phyloP scores from a whole-genome alignment of 2,329 filamentous ascomycete species.

The Leptodontidium sp. region DNA sequence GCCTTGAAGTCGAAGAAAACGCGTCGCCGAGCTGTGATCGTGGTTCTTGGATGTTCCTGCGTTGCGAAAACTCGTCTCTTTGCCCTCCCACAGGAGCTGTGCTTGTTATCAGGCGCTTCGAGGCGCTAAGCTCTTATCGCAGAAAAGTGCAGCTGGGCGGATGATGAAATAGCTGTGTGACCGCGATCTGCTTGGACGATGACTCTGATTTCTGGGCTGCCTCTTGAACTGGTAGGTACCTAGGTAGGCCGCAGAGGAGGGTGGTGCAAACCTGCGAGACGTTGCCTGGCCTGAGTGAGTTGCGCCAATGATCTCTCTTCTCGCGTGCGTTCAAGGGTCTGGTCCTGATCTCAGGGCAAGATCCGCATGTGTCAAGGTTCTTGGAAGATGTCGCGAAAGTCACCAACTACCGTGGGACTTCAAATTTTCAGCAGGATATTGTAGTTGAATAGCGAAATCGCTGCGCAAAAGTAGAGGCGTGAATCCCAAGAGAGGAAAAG shows the following conservation, averaged over 20 bases:
- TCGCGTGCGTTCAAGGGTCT: conserved; percentile 27
- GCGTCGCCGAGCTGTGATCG: conserved; percentile 25
- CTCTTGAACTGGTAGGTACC: conserved; percentile 1
- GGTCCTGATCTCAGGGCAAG: conserved; percentile 20
- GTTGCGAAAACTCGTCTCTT: conserved; percentile 18
- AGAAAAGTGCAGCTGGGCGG: conserved; percentile 6
- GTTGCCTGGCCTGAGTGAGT: conserved; percentile 28
- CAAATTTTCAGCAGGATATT: neutral
- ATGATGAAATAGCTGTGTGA: conserved; percentile 20
- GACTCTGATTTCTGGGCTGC: conserved; percentile 15
- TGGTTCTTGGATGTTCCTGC: neutral
- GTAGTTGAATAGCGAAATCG: neutral
- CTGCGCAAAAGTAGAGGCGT: neutral
- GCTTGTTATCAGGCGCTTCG: conserved; percentile 29
- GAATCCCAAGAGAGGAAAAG: neutral
- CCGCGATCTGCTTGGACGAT: conserved; percentile 18
- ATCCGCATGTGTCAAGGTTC: conserved; percentile 19
- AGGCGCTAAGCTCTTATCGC: conserved; percentile 27
- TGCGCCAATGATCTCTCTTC: conserved; percentile 39
- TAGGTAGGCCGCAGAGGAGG: conserved; percentile 18
- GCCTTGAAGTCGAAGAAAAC: conserved; percentile 24
- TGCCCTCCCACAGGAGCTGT: neutral
- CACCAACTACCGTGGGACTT: neutral
- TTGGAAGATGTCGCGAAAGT: conserved; percentile 2
- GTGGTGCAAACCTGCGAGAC: conserved; percentile 21